Conservation (phyloP, 2,329 filamentous ascomycete genomes). For the Xylaria sp. region DNA sequence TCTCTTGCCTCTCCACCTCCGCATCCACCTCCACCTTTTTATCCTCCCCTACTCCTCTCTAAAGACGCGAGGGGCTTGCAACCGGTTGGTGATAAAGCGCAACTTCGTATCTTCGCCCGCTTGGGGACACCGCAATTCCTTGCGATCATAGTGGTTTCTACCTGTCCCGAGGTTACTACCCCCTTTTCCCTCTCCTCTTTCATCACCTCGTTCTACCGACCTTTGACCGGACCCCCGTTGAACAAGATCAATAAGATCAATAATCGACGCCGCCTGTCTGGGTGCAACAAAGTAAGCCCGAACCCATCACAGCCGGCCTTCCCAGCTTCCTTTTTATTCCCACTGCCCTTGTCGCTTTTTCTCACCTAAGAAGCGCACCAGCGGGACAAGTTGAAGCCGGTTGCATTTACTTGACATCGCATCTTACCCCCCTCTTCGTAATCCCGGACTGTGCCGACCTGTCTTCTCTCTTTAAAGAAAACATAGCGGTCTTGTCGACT, state of each 20-base stretch:
- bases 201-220: conserved; percentile 13
- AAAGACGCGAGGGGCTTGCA: conserved; percentile 7
- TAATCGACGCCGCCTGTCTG: conserved; percentile 33
- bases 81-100: conserved; percentile 27
- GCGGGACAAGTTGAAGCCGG: conserved; percentile 28
- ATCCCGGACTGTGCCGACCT: conserved; percentile 18
- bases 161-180: background rate
- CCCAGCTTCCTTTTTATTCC: conserved; percentile 27
- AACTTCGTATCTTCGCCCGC: conserved; percentile 18
- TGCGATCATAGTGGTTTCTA: conserved; percentile 17
- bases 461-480: conserved; percentile 18
- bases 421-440: conserved; percentile 22
- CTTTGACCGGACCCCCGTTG: conserved; percentile 21
- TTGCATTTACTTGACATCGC: conserved; percentile 26
- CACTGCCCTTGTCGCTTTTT: conserved; percentile 23
- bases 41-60: conserved; percentile 2
- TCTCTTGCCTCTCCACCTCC: background rate
- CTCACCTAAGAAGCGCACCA: conserved; percentile 29
- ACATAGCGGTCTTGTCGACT: conserved; percentile 4
- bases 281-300: conserved; percentile 33
- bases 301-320: conserved; percentile 35
- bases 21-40: background rate
- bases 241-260: conserved; percentile 5
- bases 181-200: conserved; percentile 21
- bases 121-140: conserved; percentile 22